phyloP scores from a whole-genome alignment of 106 monocot genomes.

The Posidonia australis region DNA sequence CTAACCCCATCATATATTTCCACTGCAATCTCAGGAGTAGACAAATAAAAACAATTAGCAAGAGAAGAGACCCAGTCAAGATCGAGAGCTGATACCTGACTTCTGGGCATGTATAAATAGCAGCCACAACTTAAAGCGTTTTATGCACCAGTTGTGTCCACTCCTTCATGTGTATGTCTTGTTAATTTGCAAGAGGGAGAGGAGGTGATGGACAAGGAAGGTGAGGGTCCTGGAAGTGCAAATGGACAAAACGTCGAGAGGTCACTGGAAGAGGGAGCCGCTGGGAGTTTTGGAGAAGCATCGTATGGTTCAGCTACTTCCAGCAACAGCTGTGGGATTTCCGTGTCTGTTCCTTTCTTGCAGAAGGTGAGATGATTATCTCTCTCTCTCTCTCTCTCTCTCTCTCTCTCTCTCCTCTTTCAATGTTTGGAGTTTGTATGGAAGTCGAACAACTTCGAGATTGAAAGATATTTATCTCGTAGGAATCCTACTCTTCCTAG shows the following conservation, averaged over 20 bases:
- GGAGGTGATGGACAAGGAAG: conserved; percentile 8
- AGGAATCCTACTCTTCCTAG: no score
- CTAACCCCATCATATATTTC: no score
- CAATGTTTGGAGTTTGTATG: background rate
- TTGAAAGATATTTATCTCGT: no score
- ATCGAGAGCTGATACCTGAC: no score
- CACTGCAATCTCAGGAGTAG: no score
- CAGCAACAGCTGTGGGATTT: background rate
- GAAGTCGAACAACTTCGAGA: background rate
- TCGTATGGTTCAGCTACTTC: background rate
- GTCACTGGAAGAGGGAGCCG: conserved; percentile 32
- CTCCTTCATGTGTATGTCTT: background rate
- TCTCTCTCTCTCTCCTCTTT: background rate
- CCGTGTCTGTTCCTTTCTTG: conserved; percentile 24
- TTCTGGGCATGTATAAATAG: background rate
- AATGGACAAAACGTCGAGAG: conserved; percentile 15
- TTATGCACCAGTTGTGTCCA: background rate
- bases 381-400: background rate
- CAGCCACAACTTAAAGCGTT: background rate
- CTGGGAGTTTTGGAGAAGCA: background rate
- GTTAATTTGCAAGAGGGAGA: no score
- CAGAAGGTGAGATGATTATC: conserved; percentile 31
- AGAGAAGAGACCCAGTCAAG: no score
- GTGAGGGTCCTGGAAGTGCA: conserved; percentile 1
- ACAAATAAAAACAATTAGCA: no score